Evolutionary conservation across 768 basidiomycete genomes (phyloP).

Genomic region (Strobilomyces confusus): DNA sequence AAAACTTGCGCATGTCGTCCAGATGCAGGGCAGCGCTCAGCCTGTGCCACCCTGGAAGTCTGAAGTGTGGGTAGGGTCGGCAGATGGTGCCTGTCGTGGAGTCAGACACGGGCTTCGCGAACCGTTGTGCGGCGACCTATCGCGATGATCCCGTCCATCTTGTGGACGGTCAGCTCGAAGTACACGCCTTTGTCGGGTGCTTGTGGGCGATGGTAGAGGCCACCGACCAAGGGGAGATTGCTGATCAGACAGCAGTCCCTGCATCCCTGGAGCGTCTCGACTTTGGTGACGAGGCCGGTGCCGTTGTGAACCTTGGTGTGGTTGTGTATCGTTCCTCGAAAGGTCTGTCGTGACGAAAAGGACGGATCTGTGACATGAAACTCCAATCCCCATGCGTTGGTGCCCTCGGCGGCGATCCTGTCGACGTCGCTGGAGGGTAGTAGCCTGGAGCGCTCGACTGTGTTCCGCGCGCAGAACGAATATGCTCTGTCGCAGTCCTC

Average conservation of each 20-base stretch:
- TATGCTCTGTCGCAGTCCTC: constrained; percentile 51
- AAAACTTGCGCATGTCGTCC: constrained; percentile 72
- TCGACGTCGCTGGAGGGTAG: constrained; percentile 53
- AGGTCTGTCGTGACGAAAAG: constrained; percentile 23
- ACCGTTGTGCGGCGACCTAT: constrained; percentile 41
- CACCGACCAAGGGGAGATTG: constrained; percentile 55
- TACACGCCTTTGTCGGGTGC: constrained; percentile 49
- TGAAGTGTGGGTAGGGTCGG: constrained; percentile 59
- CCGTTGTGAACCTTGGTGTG: constrained; percentile 29
- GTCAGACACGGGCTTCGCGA: background rate
- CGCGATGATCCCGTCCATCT: constrained; percentile 57
- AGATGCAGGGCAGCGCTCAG: constrained; percentile 62
- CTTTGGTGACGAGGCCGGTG: constrained; percentile 30
- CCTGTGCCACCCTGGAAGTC: constrained; percentile 71
- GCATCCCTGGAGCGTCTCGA: constrained; percentile 42
- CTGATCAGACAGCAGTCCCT: constrained; percentile 54
- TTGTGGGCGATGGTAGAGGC: constrained; percentile 52
- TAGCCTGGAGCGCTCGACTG: constrained; percentile 40
- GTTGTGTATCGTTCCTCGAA: constrained; percentile 40
- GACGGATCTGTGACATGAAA: constrained; percentile 25
- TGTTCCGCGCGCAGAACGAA: constrained; percentile 43
- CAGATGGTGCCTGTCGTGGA: constrained; percentile 52
- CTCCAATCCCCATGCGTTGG: constrained; percentile 52
- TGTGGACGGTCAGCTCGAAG: constrained; percentile 54
- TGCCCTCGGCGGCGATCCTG: constrained; percentile 43